Conservation (phyloP, 2,329 filamentous ascomycete species). For the Fusarium keratoplasticum region DNA sequence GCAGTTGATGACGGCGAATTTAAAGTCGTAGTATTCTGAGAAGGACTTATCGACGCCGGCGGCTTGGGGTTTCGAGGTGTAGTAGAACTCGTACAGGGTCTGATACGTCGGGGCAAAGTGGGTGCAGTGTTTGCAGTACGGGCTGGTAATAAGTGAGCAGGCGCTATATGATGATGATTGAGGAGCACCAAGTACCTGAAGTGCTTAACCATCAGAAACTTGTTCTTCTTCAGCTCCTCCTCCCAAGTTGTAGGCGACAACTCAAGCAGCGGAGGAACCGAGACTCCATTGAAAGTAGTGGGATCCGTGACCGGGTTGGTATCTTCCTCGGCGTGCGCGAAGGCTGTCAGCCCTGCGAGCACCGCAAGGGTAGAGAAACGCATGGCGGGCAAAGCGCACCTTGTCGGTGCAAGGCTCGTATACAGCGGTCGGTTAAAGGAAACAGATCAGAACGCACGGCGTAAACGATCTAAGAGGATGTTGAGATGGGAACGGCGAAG, state of each 20-base stretch:
- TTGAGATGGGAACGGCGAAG: neutral
- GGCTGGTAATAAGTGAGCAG: slow-evolving; percentile 54
- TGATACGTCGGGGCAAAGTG: slow-evolving; percentile 87
- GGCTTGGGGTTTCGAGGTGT: slow-evolving; percentile 81
- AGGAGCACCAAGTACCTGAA: slow-evolving; percentile 67
- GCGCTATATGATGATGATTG: neutral
- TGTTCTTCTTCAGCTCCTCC: slow-evolving; percentile 63
- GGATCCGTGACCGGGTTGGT: slow-evolving; percentile 47
- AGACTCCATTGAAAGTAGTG: slow-evolving; percentile 74
- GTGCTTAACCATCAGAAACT: slow-evolving; percentile 70
- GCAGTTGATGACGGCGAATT: slow-evolving; percentile 89
- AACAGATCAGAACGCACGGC: neutral
- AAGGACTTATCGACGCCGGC: slow-evolving; percentile 71
- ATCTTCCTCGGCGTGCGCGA: slow-evolving; percentile 50
- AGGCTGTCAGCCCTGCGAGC: slow-evolving; percentile 56
- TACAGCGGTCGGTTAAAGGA: neutral
- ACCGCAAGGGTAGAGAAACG: slow-evolving; percentile 56
- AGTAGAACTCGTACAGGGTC: slow-evolving; percentile 94
- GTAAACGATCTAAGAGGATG: neutral
- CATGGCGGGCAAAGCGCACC: slow-evolving; percentile 43
- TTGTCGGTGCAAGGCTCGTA: slow-evolving; percentile 2
- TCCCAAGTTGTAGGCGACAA: slow-evolving; percentile 69
- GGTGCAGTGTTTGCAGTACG: slow-evolving; percentile 78
- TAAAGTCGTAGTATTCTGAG: slow-evolving; percentile 86
- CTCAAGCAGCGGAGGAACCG: slow-evolving; percentile 73